Evolutionary conservation across 768 basidiomycete species (phyloP), one percentile per base, ranked within the genome.

Genomic region (Auricularia heimuer): DNA sequence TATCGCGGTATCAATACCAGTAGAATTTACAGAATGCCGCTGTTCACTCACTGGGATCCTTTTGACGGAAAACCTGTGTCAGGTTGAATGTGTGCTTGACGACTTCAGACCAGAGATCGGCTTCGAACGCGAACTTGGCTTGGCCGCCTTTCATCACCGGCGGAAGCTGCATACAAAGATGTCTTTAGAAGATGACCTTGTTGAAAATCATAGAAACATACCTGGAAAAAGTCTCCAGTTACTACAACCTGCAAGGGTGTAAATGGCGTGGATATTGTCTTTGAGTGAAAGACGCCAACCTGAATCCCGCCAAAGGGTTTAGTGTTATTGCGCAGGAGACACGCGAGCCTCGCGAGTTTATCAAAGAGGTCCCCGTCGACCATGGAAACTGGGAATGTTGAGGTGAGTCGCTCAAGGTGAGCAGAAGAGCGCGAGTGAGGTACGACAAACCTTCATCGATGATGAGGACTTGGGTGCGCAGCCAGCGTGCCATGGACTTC

Each of bases 51-150:
- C 65, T 51, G 8, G 69, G 78, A 70, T 80, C 79, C 44, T 79
- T 79, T 65, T 81, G 80, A 63, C 80, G 66, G 73, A 81, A 81
- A n/a, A 81, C 80, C 67, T 80, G 77, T 14, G 78, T 79, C 8
- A 82, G 68, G 66, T 82, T 82, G 68, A 80, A 79, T 3, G 75
- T 77, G 66, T 75, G 72, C 37, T 75, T 61, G 62, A 82, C 75
- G 39, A 76, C 71, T 35, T 76, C 71, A 18, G 70, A 66, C 81
- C 81, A 82, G 39, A 70, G 70, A 47, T 73, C 68, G 2, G 80
- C 80, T 63, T 82, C 79, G 69, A 82, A 82, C 16, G 76, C 77
- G 68, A 81, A 82, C 61, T 73, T 76, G 1, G 76, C 70, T 3
- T 66, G 66, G 3, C 65, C 58, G 33, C 72, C 72, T 63, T 78